These are phyloP conservation scores for Clarkia xantiana DNA, from an alignment of 345 rosid species.

Conservation along the genomic window DNA sequence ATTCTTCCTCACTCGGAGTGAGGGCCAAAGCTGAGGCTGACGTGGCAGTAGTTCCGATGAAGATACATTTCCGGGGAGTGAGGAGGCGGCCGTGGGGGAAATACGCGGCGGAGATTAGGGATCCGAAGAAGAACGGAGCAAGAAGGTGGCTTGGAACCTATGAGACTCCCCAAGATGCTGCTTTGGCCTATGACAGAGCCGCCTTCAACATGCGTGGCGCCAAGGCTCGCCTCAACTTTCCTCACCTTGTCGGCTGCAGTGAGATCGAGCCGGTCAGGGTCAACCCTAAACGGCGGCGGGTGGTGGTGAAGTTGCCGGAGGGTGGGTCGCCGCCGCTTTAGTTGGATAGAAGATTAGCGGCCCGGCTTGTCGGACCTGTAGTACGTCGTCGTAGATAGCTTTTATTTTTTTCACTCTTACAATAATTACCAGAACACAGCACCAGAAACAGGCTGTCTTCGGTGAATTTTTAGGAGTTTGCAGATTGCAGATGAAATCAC, in stretches of 20 bases:
- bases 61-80: neutral
- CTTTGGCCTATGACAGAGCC: constrained; percentile 5
- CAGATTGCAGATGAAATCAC: too few species aligned
- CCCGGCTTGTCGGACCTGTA: too few species aligned
- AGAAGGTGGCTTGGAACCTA: constrained; percentile 66
- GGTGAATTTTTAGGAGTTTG: too few species aligned
- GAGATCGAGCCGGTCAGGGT: constrained; percentile 6
- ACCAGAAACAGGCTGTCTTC: too few species aligned
- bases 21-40: neutral
- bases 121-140: constrained; percentile 48
- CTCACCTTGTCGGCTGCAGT: constrained; percentile 5
- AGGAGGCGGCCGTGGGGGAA: constrained; percentile 10
- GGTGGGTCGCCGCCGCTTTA: too few species aligned
- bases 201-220: constrained; percentile 5
- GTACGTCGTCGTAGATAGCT: too few species aligned
- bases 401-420: too few species aligned
- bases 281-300: constrained; percentile 1
- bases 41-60: neutral
- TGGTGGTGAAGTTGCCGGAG: too few species aligned
- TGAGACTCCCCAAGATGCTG: constrained; percentile 12
- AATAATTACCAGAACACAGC: too few species aligned
- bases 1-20: neutral
- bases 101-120: constrained; percentile 5
- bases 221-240: constrained; percentile 6
- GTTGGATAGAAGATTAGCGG: too few species aligned